Evolutionary conservation across 2,329 filamentous ascomycete genomes (phyloP), one percentile per base, ranked within the genome.

Genomic region (Westerdykella ornata): DNA sequence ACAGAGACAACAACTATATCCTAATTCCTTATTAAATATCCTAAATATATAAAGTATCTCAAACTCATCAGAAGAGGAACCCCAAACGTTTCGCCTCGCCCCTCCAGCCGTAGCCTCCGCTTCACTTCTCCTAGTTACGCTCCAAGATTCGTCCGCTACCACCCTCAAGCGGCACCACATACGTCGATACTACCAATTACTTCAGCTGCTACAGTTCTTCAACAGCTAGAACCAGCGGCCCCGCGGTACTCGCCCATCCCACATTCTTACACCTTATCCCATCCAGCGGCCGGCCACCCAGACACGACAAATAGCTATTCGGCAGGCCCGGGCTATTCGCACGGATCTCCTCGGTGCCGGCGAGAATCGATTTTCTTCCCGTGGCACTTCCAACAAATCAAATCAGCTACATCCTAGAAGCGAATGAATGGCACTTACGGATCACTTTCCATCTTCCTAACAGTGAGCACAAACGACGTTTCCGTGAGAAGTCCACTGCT

Each of bases 271-370:
- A 46, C 20, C 41, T 32, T 11, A 43, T 39, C 2, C 44, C 44
- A 34, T 46, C 44, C 5, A 43, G 34, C 18, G 44, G 44, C 26
- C 7, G 13, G 4, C 40, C 36, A 12, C 33, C 15, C 17, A 46
- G 11, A 32, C 44, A 46, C 11, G 37, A 39, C 22, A 46, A 35
- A 29, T 46, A 43, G 19, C 32, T 40, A 11, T 39, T 45, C 8
- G 26, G 29, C 20, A 30, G 34, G 16, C 14, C 26, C 4, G 17
- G 19, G 5, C 37, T 18, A 17, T 45, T 41, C 2, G 43, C 35
- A 1, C 38, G 41, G 36, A 45, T 30, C n/a, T 17, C 22, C 15
- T 35, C 16, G 9, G 4, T 19, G 17, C 38, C 42, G 8, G n/a
- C 13, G 9, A 20, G 38, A 7, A 15, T 19, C 18, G 16, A 33